Evolutionary conservation across 225 moss, liverwort and hornwort genomes (phyloP), one percentile per base, ranked within the genome.

Genomic region (Rhytidiadelphus loreus): DNA sequence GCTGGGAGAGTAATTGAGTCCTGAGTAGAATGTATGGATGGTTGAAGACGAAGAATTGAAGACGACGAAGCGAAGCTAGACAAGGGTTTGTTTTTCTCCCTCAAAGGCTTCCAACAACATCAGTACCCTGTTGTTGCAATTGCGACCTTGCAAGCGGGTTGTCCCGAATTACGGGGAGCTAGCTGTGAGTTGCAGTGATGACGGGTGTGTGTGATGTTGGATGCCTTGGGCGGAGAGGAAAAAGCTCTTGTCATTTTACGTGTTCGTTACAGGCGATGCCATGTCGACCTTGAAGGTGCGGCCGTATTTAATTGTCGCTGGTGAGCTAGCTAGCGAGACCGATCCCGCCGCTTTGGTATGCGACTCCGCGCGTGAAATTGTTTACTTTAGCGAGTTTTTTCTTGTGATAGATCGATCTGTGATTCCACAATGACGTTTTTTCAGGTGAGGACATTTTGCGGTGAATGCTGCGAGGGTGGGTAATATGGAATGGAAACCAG

Each of bases 21-120:
- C 52, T 52, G 29, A 33, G 65, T 17, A 50, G 46, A 37, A 30
- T 65, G 83, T 74, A 25, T 8, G 57, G 56, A n/a, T 59, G 78
- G 84, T n/a, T n/a, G n/a, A n/a, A 33, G 24, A 33, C 30, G 57
- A 50, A 62, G 85, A 21, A n/a, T 37, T 64, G 43, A 75, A 29
- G 61, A 62, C 9, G 37, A 62, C 56, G 48, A 33, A 65, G n/a
- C 16, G 12, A 18, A 50, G 26, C 16, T 39, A n/a, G 68, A 39
- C 92, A 88, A 39, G 90, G 21, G 90, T 44, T 83, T 88, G 78
- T 88, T 90, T 84, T 17, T 81, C 92, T 90, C 90, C 90, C 92
- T 84, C 80, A 76, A 92, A 90, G 90, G 92, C 92, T 75, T 88
- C 92, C 90, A 92, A 92, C 90, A 88, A 83, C 68, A 87, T 43